Evolutionary conservation across 179 eudicot genomes (phyloP), one percentile per base, ranked within the genome.

Genomic region (Patellifolia procumbens): DNA sequence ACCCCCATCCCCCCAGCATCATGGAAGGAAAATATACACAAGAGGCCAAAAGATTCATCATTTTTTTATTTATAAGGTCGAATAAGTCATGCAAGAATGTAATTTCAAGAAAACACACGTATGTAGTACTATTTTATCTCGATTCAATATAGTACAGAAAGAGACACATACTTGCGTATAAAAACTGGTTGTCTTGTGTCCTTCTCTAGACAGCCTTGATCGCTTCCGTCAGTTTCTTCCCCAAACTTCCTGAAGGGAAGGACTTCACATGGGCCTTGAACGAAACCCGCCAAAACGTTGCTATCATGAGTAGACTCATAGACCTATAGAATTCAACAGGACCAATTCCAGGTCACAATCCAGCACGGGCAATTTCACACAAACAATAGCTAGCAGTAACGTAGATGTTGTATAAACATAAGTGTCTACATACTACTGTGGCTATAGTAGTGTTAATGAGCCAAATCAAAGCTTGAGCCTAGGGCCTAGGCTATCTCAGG

Each of bases 241-340:
- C 82, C 84, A 77, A 83, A 92, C 52, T 82, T 88, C 62, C 89
- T 76, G 53, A 91, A 87, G 32, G 91, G 91, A 86, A 88, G 90
- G 81, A 93, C 95, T 80, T 87, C 82, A 81, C 97, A 92, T n/a
- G 89, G 93, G 73, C 93, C 91, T 77, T 87, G 86, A 69, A 92
- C 82, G 46, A 82, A 83, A 59, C 91, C 86, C 81, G 93, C 93
- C 91, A 79, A 78, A 67, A 89, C 24, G 26, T 79, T 80, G 76
- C 75, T 82, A 60, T 82, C 89, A 78, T 85, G 85, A 75, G 89
- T 88, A 76, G 98, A 93, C 79, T 93, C 98, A 67, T 92, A 93
- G 28, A 93, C 98, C 98, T 93, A 70, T 48, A 63, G 20, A 71
- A 64, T 55, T 4, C 19, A 56, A 60, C 29, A 73, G 49, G 29